Evolutionary conservation across 176 grass and related monocot genomes (phyloP), one percentile per base, ranked within the genome.

Genomic region (Ensete glaucum): DNA sequence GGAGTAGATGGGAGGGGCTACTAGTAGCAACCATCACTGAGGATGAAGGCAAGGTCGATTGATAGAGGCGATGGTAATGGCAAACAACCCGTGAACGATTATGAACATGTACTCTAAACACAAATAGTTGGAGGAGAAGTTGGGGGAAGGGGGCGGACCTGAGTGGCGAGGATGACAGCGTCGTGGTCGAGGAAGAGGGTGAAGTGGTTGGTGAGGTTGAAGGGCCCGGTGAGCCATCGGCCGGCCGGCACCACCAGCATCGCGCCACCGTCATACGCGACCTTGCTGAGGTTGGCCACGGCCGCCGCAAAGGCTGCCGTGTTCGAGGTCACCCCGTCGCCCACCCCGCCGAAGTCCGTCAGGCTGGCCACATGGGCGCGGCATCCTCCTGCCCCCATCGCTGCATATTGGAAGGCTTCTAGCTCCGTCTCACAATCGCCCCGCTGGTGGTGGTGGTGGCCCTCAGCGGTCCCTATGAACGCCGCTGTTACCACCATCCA

Each of bases 171-270:
- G 74, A 99, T 94, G 73, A 89, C 84, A 29, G 95, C 90, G 72
- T 72, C 95, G 48, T 49, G 68, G 34, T 89, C 84, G 80, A 99
- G 90, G 86, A 87, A 99, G 79, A 99, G 95, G 50, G 95, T 99
- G 88, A 99, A 99, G 73, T 87, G 86, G 84, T 86, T 89, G 72
- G 90, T 99, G 71, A 99, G 90, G 67, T 99, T 99, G 84, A 94
- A 94, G 43, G 95, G 95, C 19, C 90, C 95, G 49, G 95, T 99
- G 26, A 99, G 88, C 83, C 86, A 94, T 25, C 15, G 50, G 12
- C 95, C 95, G 1, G n/a, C 7, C 1, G 95, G 90, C 58, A 99
- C 86, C 52, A 99, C 88, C 27, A 99, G 90, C 81, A 84, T 86
- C 4, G 82, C 95, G 57, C 95, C 95, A 67, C 88, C 95, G 78